Evolutionary conservation across 2,329 filamentous ascomycete genomes (phyloP).

Genomic region (Cryphonectria nitschkei): DNA sequence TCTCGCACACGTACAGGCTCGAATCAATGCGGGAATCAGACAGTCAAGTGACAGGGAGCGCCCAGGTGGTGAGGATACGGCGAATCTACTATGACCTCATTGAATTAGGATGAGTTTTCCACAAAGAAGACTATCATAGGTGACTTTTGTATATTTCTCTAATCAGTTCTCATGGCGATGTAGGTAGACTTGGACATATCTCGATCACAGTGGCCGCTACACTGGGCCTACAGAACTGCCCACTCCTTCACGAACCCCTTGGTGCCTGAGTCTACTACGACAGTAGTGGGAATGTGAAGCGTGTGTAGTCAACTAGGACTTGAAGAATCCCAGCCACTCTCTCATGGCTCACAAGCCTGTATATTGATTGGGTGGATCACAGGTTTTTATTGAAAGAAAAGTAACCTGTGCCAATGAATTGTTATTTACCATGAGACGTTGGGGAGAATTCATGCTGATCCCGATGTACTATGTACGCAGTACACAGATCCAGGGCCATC

Average conservation of each 20-base stretch:
- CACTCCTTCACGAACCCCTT: neutral
- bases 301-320: neutral
- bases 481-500: neutral
- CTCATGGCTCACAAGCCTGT: neutral
- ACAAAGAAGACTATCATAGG: neutral
- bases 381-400: neutral
- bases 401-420: neutral
- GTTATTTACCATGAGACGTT: neutral
- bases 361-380: neutral
- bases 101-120: neutral
- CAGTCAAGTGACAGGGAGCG: neutral
- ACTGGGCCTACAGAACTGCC: neutral
- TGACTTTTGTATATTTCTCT: neutral
- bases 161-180: neutral
- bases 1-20: neutral
- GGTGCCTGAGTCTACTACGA: neutral
- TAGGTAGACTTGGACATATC: neutral
- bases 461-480: neutral
- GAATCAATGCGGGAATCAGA: no score
- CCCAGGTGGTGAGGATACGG: neutral
- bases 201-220: neutral
- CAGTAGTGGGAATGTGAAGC: neutral
- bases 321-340: neutral
- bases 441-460: neutral
- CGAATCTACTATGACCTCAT: neutral